These are phyloP conservation scores for Nakazawaea laoshanensis DNA, from an alignment of 805 yeast genomes.

Conservation along the genomic window DNA sequence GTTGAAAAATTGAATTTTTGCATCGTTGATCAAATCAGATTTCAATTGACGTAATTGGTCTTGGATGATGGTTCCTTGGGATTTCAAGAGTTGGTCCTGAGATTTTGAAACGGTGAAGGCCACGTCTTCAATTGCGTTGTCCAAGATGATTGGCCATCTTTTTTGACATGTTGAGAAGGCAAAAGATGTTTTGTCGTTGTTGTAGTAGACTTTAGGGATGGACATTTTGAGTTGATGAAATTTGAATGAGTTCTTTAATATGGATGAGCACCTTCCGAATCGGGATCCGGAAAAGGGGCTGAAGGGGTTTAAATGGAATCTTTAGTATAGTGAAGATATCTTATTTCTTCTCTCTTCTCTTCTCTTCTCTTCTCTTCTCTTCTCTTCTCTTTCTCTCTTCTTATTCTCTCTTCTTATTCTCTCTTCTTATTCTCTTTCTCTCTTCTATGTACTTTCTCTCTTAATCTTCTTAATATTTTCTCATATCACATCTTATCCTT, in stretches of 20 bases:
- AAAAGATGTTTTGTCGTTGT: conserved; percentile 68
- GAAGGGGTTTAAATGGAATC: no score
- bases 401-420: no score
- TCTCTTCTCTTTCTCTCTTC: no score
- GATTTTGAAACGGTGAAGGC: conserved; percentile 10
- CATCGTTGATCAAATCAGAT: conserved; percentile 33
- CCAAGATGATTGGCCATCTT: conserved; percentile 84
- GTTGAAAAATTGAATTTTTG: conserved; percentile 32
- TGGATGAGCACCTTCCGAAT: not conserved
- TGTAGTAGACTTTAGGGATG: conserved; percentile 43
- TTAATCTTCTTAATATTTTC: no score
- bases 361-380: no score
- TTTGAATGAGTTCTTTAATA: not conserved
- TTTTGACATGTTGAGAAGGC: conserved; percentile 70
- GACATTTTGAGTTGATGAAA: not conserved
- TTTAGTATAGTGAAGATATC: no score
- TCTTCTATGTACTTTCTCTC: no score
- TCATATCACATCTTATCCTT: no score
- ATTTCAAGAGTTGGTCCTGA: conserved; percentile 17
- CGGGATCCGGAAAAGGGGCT: no score
- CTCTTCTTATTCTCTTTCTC: no score
- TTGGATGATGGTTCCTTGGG: conserved; percentile 41
- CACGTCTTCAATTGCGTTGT: conserved; percentile 60
- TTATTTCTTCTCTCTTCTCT: no score
- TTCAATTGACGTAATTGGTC: conserved; percentile 33